phyloP scores from a whole-genome alignment of 441 rosid species.

The Isatis lusitanica region DNA sequence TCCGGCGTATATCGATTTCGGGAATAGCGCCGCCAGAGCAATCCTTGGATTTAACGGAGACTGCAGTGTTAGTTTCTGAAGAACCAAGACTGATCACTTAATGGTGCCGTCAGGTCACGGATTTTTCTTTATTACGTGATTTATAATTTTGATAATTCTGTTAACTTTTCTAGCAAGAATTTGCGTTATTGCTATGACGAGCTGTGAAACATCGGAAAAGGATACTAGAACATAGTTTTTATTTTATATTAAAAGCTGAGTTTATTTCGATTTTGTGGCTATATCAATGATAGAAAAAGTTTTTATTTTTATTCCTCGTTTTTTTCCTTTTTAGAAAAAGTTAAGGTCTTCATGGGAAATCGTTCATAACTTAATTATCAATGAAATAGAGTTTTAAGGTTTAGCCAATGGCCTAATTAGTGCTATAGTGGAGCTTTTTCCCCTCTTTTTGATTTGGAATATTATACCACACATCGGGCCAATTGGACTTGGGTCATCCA shows the following conservation, averaged over 20 bases:
- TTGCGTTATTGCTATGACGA: constrained; percentile 11
- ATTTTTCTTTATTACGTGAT: neutral
- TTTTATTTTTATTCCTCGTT: no score
- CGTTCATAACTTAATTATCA: no score
- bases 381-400: no score
- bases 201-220: neutral
- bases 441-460: no score
- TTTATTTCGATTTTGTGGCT: neutral
- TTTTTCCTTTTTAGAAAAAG: no score
- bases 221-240: neutral
- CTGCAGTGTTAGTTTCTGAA: constrained; percentile 66
- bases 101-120: constrained; percentile 2
- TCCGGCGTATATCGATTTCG: constrained; percentile 51
- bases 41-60: constrained; percentile 41
- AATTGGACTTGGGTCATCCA: no score
- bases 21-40: constrained; percentile 19
- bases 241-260: neutral
- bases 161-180: neutral
- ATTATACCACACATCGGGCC: no score
- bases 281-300: neutral
- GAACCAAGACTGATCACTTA: neutral
- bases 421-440: no score
- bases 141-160: neutral
- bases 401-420: no score
- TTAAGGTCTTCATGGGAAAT: no score